Evolutionary conservation across 1,284 basidiomycete species (phyloP), one percentile per base, ranked within the genome.

Genomic region (Papiliotrema fonsecae): DNA sequence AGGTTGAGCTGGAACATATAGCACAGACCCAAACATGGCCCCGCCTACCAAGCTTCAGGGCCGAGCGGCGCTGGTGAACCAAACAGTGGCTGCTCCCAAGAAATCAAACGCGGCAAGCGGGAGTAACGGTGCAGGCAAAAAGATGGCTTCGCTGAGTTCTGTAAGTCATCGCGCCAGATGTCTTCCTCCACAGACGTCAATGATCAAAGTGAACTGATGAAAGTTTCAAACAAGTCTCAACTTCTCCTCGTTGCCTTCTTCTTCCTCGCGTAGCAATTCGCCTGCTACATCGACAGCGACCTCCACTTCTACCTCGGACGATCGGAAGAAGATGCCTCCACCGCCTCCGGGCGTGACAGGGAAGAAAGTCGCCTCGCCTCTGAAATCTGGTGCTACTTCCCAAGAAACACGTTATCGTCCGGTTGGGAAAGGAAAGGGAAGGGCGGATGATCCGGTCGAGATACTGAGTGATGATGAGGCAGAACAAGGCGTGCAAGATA

Each of bases 401-500:
- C n/a, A n/a, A n/a, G n/a, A n/a, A n/a, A n/a, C n/a, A n/a, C n/a
- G n/a, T n/a, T n/a, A n/a, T n/a, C n/a, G n/a, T n/a, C n/a, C n/a
- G n/a, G n/a, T n/a, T n/a, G n/a, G n/a, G 19, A 83, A 83, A 61
- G 74, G 67, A 32, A 84, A 80, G 60, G 77, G 65, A 47, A 75
- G 72, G 53, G 67, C 64, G 28, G 52, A 47, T 34, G 56, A 57
- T 19, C 51, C 61, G 25, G 55, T 64, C 11, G 63, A 60, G 42
- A n/a, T n/a, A n/a, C 9, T 69, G 3, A 26, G 58, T 6, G 62
- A 64, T 26, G 61, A 55, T n/a, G n/a, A n/a, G n/a, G n/a, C n/a
- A n/a, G n/a, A n/a, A 43, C n/a, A 16, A 30, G 28, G 40, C 21
- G 21, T 19, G 28, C 24, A 25, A 38, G 21, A n/a, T n/a, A n/a